Conservation (phyloP, 176 grass and related monocot genomes). For the Panicum miliaceum region DNA sequence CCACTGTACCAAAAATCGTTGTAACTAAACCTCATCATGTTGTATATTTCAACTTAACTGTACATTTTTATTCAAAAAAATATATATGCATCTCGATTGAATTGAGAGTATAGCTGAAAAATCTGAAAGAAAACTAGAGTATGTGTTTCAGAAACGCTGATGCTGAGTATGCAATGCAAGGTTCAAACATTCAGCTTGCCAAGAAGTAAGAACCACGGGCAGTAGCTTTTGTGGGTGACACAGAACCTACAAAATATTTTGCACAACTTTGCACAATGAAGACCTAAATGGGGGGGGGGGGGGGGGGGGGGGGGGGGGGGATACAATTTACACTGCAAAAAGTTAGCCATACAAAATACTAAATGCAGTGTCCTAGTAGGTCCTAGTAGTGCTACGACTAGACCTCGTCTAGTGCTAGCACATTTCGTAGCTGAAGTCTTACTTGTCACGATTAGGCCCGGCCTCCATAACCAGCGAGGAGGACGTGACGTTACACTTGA, state of each 20-base stretch:
- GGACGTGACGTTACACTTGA: slow-evolving; percentile 59
- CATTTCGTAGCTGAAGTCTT: slow-evolving; percentile 32
- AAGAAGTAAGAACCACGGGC: not conserved
- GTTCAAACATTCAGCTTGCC: not conserved
- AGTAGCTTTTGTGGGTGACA: not conserved
- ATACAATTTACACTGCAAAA: not conserved
- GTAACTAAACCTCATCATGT: not conserved
- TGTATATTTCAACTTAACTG: not conserved
- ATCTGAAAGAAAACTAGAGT: not conserved
- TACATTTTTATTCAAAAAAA: not conserved
- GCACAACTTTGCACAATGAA: not conserved
- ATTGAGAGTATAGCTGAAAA: not conserved
- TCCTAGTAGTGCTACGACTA: not conserved
- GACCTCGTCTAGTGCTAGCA: not conserved
- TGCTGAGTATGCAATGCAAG: not conserved
- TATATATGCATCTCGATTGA: not conserved
- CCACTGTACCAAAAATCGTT: not conserved
- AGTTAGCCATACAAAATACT: too few relatives aligned
- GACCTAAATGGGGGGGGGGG: not conserved
- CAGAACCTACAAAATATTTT: not conserved
- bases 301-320: too few relatives aligned
- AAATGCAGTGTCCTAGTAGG: not conserved
- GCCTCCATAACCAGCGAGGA: slow-evolving; percentile 44
- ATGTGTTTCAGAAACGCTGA: not conserved
- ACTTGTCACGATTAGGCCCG: slow-evolving; percentile 70